Conservation (phyloP, 176 grass and related monocot genomes). For the Oryza meyeriana region DNA sequence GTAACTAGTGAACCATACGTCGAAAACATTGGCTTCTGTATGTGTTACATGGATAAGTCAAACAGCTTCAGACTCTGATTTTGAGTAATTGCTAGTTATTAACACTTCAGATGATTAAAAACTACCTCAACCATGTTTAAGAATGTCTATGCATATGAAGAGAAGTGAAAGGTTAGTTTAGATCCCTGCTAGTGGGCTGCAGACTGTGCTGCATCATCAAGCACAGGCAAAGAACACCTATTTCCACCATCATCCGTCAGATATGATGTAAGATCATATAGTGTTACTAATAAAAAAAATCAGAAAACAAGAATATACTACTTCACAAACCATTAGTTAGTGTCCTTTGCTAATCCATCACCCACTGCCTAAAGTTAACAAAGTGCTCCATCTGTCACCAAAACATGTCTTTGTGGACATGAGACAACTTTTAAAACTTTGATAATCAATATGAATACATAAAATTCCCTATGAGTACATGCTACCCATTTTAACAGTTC, state of each 20-base stretch:
- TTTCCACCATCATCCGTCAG: background rate
- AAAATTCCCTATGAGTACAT: background rate
- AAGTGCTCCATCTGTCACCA: background rate
- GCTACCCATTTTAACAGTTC: background rate
- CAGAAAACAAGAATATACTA: background rate
- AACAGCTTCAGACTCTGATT: background rate
- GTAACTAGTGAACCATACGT: constrained; percentile 1
- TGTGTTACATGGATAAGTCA: background rate
- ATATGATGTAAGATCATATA: background rate
- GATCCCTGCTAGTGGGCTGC: background rate
- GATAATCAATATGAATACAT: background rate
- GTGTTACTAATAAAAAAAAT: background rate
- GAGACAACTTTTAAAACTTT: background rate
- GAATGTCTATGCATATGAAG: background rate
- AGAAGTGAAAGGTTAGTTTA: background rate
- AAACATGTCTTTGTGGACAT: background rate
- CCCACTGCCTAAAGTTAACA: background rate
- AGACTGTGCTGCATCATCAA: background rate
- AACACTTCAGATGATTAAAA: background rate
- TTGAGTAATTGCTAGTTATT: background rate
- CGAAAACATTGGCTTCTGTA: background rate
- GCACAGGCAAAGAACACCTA: background rate
- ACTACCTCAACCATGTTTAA: background rate
- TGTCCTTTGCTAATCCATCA: background rate
- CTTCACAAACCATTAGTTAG: background rate